Percentiles rank a stretch among this genome's conserved stretches.
Conservation (phyloP, 163 green algal species). For the Chlorella variabilis region DNA sequence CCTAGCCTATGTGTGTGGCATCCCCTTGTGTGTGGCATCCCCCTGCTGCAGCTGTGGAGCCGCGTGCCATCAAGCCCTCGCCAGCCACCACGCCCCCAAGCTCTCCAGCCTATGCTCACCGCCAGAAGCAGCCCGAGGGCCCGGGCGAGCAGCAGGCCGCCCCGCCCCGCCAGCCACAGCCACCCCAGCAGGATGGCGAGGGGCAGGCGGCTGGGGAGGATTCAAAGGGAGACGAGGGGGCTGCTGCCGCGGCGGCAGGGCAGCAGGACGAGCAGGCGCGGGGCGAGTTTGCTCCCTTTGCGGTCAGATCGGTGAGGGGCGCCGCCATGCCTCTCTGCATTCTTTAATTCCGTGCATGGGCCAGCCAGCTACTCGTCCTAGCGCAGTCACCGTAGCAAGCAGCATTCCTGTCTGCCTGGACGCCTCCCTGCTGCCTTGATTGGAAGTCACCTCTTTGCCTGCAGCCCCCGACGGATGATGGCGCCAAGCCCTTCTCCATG, state of each 20-base stretch:
- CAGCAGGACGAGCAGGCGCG: background rate
- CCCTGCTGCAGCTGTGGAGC: too few relatives aligned
- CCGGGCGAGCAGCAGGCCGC: background rate
- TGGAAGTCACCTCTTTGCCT: too few relatives aligned
- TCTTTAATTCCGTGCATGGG: too few relatives aligned
- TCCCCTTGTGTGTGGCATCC: too few relatives aligned
- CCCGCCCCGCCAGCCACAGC: background rate
- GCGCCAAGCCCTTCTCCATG: conserved; percentile 28
- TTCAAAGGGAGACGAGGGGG: background rate
- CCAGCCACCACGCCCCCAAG: background rate
- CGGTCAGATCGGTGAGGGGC: conserved; percentile 10
- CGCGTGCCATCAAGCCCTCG: too few relatives aligned
- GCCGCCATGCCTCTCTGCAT: too few relatives aligned
- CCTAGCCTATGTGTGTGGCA: too few relatives aligned
- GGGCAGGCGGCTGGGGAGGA: too few relatives aligned
- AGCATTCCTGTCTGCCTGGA: too few relatives aligned
- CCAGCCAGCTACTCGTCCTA: too few relatives aligned
- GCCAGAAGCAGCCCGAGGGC: background rate
- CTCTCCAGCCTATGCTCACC: background rate
- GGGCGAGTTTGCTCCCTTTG: conserved; percentile 20
- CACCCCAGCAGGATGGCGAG: background rate
- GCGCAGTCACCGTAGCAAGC: too few relatives aligned
- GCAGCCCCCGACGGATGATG: background rate
- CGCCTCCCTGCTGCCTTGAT: too few relatives aligned
- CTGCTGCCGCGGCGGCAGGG: background rate